Percentiles rank a stretch among this genome's conserved stretches.
phyloP scores from a whole-genome alignment of 345 rosid species.

The Nasturtium officinale region DNA sequence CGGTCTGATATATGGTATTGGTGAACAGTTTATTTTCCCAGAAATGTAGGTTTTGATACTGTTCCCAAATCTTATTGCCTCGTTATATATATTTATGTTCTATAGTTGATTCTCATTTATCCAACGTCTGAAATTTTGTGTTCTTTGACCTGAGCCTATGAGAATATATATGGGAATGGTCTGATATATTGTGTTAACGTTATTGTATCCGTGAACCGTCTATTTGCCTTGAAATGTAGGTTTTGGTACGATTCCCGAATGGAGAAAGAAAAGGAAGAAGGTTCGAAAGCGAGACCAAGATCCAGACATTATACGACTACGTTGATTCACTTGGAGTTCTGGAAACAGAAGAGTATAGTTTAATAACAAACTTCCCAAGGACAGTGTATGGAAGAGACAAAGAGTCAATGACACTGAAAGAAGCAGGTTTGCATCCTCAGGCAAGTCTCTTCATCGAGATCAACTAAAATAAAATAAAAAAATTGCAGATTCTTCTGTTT shows the following conservation, averaged over 20 bases:
- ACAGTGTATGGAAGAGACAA: slow-evolving; percentile 71
- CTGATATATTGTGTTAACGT: too few relatives aligned
- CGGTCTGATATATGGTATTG: neutral
- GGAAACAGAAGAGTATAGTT: slow-evolving; percentile 70
- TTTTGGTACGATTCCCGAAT: slow-evolving; percentile 83
- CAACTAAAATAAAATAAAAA: slow-evolving; percentile 39
- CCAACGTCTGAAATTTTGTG: neutral
- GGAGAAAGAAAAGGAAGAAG: slow-evolving; percentile 98
- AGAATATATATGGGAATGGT: neutral
- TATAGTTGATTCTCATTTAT: neutral
- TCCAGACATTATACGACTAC: slow-evolving; percentile 76
- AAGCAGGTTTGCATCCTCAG: slow-evolving; percentile 96
- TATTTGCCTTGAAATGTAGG: slow-evolving; percentile 46
- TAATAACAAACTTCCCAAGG: slow-evolving; percentile 91
- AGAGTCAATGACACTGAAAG: slow-evolving; percentile 63
- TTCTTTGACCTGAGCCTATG: neutral
- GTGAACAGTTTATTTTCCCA: neutral
- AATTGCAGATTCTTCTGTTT: neutral
- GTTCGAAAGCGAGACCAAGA: slow-evolving; percentile 60
- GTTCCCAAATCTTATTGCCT: slow-evolving; percentile 50
- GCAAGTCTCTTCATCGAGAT: slow-evolving; percentile 97
- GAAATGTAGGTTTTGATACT: slow-evolving; percentile 75
- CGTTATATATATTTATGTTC: too few relatives aligned
- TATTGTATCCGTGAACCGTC: neutral
- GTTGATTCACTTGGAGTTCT: slow-evolving; percentile 89